Evolutionary conservation across 306 rosid species (phyloP).

Genomic region (Senna tora): DNA sequence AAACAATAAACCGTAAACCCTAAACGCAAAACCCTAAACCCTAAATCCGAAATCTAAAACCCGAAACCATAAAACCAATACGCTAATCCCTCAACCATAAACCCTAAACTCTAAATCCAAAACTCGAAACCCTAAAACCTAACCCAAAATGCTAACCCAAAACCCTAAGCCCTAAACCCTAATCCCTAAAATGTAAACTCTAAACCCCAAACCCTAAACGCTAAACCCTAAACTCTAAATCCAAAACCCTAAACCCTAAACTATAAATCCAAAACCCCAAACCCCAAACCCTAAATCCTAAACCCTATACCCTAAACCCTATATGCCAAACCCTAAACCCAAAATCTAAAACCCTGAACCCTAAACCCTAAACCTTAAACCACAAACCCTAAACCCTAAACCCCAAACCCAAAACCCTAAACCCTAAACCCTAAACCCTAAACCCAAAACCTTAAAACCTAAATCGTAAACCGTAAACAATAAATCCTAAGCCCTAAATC

Average conservation of each 20-base stretch:
- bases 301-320: background rate
- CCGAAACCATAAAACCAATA: slow-evolving; percentile 17
- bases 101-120: background rate
- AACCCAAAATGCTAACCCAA: no score
- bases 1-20: slow-evolving; percentile 10
- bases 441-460: slow-evolving; percentile 19
- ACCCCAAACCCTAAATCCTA: background rate
- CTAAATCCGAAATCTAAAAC: slow-evolving; percentile 15
- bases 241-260: background rate
- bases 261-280: background rate
- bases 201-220: background rate
- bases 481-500: slow-evolving; percentile 6
- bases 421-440: slow-evolving; percentile 28
- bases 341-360: slow-evolving; percentile 9
- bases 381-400: background rate
- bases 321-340: slow-evolving; percentile 7
- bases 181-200: background rate
- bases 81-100: slow-evolving; percentile 17
- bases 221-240: slow-evolving; percentile 1
- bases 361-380: background rate
- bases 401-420: slow-evolving; percentile 20
- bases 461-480: slow-evolving; percentile 6
- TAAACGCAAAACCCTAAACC: slow-evolving; percentile 23
- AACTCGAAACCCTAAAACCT: background rate
- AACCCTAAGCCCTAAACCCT: slow-evolving; percentile 14